Percentiles rank a stretch among this genome's conserved stretches.
Evolutionary conservation across 371 early-diverging fungal genomes (phyloP).

Genomic region (Mortierella sp.): DNA sequence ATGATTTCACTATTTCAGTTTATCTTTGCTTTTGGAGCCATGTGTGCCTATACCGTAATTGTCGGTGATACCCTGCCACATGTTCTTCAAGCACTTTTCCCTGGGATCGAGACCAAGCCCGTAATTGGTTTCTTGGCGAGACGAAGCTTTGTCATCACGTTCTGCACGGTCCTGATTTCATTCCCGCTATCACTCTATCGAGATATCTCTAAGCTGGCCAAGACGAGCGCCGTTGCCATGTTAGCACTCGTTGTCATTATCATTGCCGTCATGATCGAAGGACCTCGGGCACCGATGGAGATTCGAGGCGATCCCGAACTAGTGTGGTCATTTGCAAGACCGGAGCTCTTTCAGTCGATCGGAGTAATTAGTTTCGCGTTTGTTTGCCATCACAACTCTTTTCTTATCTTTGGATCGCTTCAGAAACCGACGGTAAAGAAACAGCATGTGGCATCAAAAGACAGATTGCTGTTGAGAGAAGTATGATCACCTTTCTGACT

Average conservation of each 20-base stretch:
- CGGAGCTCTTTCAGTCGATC: constrained; percentile 78
- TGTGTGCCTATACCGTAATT: constrained; percentile 85
- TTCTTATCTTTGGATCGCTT: constrained; percentile 82
- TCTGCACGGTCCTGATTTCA: constrained; percentile 75
- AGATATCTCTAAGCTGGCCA: constrained; percentile 84
- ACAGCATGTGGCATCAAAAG: neutral
- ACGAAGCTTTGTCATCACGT: constrained; percentile 69
- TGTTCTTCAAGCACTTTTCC: constrained; percentile 75
- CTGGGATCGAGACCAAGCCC: constrained; percentile 64
- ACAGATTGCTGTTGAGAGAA: neutral
- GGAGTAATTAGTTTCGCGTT: constrained; percentile 90
- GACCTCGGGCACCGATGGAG: constrained; percentile 65
- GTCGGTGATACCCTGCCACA: constrained; percentile 85
- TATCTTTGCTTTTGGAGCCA: constrained; percentile 85
- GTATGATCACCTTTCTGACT: neutral
- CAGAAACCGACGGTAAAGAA: constrained; percentile 67
- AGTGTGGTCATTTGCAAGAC: constrained; percentile 63
- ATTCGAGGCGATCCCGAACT: constrained; percentile 63
- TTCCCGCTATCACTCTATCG: constrained; percentile 83
- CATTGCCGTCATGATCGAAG: constrained; percentile 76
- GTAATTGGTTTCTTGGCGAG: constrained; percentile 64
- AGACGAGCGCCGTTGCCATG: constrained; percentile 82
- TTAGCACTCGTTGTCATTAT: constrained; percentile 80
- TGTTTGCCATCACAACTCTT: constrained; percentile 89
- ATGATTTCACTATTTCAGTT: constrained; percentile 83